phyloP scores from a whole-genome alignment of 768 basidiomycete genomes.

The Leccinum ochraceum region DNA sequence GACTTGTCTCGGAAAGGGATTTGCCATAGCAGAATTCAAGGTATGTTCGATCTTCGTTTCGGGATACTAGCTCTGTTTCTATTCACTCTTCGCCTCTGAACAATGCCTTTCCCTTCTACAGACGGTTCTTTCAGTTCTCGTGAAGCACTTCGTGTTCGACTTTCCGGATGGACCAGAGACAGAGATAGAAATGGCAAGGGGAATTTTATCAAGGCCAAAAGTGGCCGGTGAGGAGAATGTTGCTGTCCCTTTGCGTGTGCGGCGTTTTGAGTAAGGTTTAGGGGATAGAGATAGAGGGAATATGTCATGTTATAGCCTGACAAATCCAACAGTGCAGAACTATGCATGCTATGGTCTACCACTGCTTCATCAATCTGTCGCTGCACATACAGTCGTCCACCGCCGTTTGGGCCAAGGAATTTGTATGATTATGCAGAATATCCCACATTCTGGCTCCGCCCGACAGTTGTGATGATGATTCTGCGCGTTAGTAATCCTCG shows the following conservation, averaged over 20 bases:
- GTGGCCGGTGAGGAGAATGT: conserved; percentile 27
- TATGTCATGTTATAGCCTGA: too few relatives aligned
- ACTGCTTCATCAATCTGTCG: too few relatives aligned
- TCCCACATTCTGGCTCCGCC: too few relatives aligned
- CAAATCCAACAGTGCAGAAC: too few relatives aligned
- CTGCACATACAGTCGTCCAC: too few relatives aligned
- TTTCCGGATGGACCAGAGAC: conserved; percentile 22
- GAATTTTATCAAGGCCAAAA: conserved; percentile 23
- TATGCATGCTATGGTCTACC: too few relatives aligned
- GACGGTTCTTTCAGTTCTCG: conserved; percentile 46
- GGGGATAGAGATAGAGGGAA: neutral
- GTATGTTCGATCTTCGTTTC: conserved; percentile 11
- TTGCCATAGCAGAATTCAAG: conserved; percentile 27
- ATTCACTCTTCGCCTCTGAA: neutral
- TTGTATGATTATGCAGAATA: too few relatives aligned
- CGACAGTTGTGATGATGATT: conserved; percentile 2
- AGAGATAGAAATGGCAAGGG: conserved; percentile 10
- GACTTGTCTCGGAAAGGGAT: conserved; percentile 31
- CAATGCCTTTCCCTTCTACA: conserved; percentile 12
- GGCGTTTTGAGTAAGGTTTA: conserved; percentile 9
- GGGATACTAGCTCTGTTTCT: neutral
- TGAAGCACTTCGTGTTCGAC: conserved; percentile 33
- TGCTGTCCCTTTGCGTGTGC: conserved; percentile 7
- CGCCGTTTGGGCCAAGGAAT: too few relatives aligned
- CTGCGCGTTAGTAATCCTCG: neutral